Evolutionary conservation across 208 protist species (phyloP).

Genomic region (Acanthamoeba healyi): DNA sequence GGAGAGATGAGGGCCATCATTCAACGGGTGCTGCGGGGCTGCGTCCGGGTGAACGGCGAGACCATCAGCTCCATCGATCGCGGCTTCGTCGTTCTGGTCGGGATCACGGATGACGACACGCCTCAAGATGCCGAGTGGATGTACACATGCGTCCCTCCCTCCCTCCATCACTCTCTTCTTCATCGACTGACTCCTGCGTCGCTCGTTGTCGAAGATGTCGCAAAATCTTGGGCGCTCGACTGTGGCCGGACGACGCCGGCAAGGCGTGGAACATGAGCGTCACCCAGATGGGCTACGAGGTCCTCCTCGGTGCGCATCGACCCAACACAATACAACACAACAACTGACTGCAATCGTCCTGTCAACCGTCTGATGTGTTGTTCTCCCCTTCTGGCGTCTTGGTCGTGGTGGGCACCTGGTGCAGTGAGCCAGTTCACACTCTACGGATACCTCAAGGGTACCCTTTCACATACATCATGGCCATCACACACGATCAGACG

Average conservation of each 20-base stretch:
- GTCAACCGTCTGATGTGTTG: too few species aligned
- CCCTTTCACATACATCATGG: too few species aligned
- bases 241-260: conserved; percentile 76
- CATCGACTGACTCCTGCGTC: background rate
- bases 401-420: too few species aligned
- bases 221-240: conserved; percentile 81
- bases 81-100: conserved; percentile 83
- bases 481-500: too few species aligned
- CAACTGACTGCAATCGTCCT: too few species aligned
- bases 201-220: conserved; percentile 53
- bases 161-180: background rate
- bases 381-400: background rate
- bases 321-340: too few species aligned
- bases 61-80: conserved; percentile 79
- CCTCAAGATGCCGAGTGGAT: conserved; percentile 80
- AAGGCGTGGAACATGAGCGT: conserved; percentile 81
- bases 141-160: background rate
- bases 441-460: conserved; percentile 79
- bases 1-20: conserved; percentile 83
- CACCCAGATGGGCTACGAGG: conserved; percentile 79
- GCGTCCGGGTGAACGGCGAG: conserved; percentile 81
- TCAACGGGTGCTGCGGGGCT: conserved; percentile 80
- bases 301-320: conserved; percentile 76
- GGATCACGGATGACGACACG: conserved; percentile 80
- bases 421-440: conserved; percentile 86